Base-by-base conservation (phyloP, 495 filamentous ascomycete species). In the Venustampulla echinocandica region DNA sequence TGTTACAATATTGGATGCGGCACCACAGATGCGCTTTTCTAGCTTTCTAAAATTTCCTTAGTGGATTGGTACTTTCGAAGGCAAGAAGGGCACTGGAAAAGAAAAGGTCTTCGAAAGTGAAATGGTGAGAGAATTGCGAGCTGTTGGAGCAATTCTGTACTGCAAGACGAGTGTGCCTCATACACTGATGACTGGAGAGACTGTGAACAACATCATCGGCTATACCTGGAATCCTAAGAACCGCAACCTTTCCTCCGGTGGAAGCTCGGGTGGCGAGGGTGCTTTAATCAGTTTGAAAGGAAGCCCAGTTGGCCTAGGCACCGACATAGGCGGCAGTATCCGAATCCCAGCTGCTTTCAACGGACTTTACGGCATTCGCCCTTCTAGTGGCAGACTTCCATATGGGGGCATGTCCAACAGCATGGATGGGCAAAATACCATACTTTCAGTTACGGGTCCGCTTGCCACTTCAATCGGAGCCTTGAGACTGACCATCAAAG, bases 221-320 rank as follows among this genome's bases (percentile, higher is more conserved):
- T 50, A 54, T n/a, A 76, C 75, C 4, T 59, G 70, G 19, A 75
- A 76, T 54, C 70, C 77, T 0, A 64, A 68, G 43, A 77, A 80
- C 49, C 61, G 62, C 5, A 47, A 55, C n/a, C 58, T 81, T 22
- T 73, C 73, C 14, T 67, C 64, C 20, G 80, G 80, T 21, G 80
- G 79, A 0, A 78, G 73, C 47, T 77, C 74, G 9, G 77, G 79
- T 2, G 79, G 79, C 42, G 79, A 83, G 56, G 70, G 66, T 3
- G 71, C 77, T 1, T 58, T 82, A 2, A 50, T 80, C 25, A 75
- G 66, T 0, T 56, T 77, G 1, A 61, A 71, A 2, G 81, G 80
- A 1, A 80, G 76, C 23, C 62, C 73, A 18, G 60, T 85, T 0
- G 41, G 80, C 0, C 69, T 83, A 21, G 79, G 78, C 0, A 77